Evolutionary conservation across 352 stramenopile species (phyloP), one percentile per base, ranked within the genome.

Genomic region (Phytophthora megakarya): DNA sequence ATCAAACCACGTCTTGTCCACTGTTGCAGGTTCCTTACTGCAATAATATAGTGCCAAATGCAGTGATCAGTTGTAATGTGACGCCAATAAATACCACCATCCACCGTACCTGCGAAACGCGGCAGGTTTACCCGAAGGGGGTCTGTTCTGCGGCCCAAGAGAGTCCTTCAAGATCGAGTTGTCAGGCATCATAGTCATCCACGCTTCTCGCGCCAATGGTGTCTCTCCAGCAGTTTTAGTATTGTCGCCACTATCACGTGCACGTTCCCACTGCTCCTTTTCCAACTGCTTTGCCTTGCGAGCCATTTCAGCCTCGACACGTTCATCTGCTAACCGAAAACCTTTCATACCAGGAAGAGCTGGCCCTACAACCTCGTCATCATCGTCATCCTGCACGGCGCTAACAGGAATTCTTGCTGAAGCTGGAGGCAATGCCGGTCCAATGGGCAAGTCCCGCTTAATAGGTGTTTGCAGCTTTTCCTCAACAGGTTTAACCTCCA

Each of bases 171-270:
- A 65, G 32, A 88, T 86, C 19, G 80, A 86, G 68, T 77, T 86
- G 44, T 90, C 75, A 12, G 85, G 84, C 82, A 93, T 92, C 57
- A 90, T 80, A 1, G 82, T 93, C 87, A 96, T 96, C 87, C 87
- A 96, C 25, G 85, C 81, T 68, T 94, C 75, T 26, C 85, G 81
- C 15, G 50, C 46, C 39, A 86, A 26, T 10, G 69, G 50, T 0
- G 61, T 43, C 19, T 52, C 67, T 3, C 46, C 47, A 15, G 57
- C 10, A 25, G 18, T 18, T 23, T 51, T 54, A 18, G 49, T 47
- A 15, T 12, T 46, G 7, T 51, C 70, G 18, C 39, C 50, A 35
- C 53, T 53, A 56, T 52, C 39, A 38, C 56, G 70, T 48, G 44
- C 57, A 32, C 48, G 40, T 68, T 89, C 71, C 84, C 87, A 93